Conservation (phyloP, 129 eudicot genomes). For the Helianthus tuberosus region DNA sequence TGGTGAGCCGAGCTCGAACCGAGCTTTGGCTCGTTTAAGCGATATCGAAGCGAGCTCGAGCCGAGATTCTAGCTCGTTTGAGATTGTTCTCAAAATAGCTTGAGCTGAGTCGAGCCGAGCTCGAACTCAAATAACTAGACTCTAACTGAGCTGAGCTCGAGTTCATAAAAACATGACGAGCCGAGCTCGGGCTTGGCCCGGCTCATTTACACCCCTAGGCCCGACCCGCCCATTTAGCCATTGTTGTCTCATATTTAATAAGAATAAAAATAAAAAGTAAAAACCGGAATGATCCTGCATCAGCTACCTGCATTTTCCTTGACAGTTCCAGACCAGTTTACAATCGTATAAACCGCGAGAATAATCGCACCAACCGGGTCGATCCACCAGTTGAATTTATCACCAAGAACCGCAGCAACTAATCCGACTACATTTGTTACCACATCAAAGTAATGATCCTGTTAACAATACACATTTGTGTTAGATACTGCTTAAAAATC, state of each 20-base stretch:
- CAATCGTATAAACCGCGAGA: constrained; percentile 81
- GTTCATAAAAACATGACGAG: too few relatives aligned
- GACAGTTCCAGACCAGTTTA: constrained; percentile 91
- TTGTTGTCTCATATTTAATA: neutral
- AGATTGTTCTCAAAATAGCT: too few relatives aligned
- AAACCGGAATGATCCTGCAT: constrained; percentile 55
- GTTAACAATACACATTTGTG: constrained; percentile 9
- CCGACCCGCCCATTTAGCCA: neutral
- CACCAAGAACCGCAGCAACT: constrained; percentile 90
- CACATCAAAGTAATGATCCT: constrained; percentile 98
- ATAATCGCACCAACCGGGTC: constrained; percentile 87
- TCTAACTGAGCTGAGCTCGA: too few relatives aligned
- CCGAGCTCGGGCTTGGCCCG: too few relatives aligned
- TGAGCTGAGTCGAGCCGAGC: too few relatives aligned
- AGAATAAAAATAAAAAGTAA: neutral
- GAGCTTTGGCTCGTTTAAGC: too few relatives aligned
- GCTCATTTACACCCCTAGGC: too few relatives aligned
- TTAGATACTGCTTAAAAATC: neutral
- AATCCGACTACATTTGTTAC: constrained; percentile 86
- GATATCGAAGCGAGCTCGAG: too few relatives aligned
- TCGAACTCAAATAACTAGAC: too few relatives aligned
- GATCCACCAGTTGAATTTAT: constrained; percentile 85
- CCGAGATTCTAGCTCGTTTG: too few relatives aligned
- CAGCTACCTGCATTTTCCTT: constrained; percentile 84
- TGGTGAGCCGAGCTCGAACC: too few relatives aligned